Evolutionary conservation across 1,284 basidiomycete genomes (phyloP), one percentile per base, ranked within the genome.

Genomic region (Albatrellus sp.): DNA sequence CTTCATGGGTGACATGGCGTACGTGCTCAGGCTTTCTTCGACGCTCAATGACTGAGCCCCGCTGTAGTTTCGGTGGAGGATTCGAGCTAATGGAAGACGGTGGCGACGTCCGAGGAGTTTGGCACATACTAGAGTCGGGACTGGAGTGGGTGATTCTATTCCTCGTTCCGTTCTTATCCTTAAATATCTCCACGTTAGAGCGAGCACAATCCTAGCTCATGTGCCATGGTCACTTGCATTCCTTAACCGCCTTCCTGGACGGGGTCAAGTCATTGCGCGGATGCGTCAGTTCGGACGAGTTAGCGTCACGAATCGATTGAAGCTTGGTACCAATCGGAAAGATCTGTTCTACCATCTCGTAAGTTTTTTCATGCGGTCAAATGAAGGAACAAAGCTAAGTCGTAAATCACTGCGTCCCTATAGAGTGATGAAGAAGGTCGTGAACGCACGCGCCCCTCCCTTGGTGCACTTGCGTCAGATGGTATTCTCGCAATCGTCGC

Each of bases 281-380:
- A 45, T 42, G 40, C 40, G 44, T 7, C 11, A 37, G 5, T 40
- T 50, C 29, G 43, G 43, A 31, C 39, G 31, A 9, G 30, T 14
- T 7, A 45, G 29, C 16, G 43, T 45, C 3, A 6, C 36, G 6
- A 33, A 43, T 13, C 40, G 49, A 5, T 13, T 50, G 28, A 28
- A 47, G 30, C 17, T 45, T 13, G 46, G 49, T 11, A 33, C 49
- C 2, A 43, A 30, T 10, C 46, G 49, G n/a, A 68, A 66, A 46
- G 70, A 72, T 49, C 54, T 72, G 8, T 72, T 67, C 53, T 63
- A 68, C 50, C 61, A 72, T 50, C 50, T 72, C 16, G 69, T 70
- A 46, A 5, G 42, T 36, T 2, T 34, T 37, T 16, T 35, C n/a
- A n/a, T 30, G 7, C 40, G 10, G 30, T 31, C 29, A 13, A 12